Evolutionary conservation across 768 basidiomycete genomes (phyloP).

Genomic region (Pisolithus sp.): DNA sequence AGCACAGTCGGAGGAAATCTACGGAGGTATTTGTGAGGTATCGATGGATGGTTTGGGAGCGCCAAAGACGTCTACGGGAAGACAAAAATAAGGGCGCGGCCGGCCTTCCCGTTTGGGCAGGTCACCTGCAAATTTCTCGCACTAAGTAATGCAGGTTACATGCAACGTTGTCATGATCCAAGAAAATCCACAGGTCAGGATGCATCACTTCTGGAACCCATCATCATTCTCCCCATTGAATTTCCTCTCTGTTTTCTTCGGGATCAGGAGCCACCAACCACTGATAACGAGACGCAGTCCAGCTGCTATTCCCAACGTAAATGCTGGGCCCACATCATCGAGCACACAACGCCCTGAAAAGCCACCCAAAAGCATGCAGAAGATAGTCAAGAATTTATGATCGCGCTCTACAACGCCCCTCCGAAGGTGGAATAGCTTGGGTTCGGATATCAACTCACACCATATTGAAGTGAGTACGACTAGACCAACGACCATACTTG

Average conservation of each 20-base stretch:
- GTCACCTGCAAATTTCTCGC: too few species aligned
- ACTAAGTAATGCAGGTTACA: too few species aligned
- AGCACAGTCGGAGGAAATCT: too few species aligned
- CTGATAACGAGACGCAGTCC: constrained; percentile 59
- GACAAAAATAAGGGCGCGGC: too few species aligned
- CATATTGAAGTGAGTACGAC: constrained; percentile 81
- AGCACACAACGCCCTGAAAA: constrained; percentile 70
- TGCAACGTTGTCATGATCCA: too few species aligned
- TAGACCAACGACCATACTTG: constrained; percentile 13
- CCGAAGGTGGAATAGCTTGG: constrained; percentile 53
- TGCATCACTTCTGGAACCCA: background rate
- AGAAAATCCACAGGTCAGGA: background rate
- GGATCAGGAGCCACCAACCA: constrained; percentile 58
- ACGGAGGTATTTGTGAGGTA: too few species aligned
- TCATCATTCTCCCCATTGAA: background rate
- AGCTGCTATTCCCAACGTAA: constrained; percentile 54
- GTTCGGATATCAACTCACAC: constrained; percentile 78
- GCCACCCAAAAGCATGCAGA: constrained; percentile 30
- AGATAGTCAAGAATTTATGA: constrained; percentile 57
- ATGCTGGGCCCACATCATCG: constrained; percentile 48
- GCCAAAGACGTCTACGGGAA: too few species aligned
- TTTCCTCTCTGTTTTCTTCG: constrained; percentile 12
- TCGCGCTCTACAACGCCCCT: constrained; percentile 54
- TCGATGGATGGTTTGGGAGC: too few species aligned
- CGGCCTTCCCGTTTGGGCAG: too few species aligned